phyloP scores from a whole-genome alignment of 768 basidiomycete genomes.

The Phaffia tasmanica region DNA sequence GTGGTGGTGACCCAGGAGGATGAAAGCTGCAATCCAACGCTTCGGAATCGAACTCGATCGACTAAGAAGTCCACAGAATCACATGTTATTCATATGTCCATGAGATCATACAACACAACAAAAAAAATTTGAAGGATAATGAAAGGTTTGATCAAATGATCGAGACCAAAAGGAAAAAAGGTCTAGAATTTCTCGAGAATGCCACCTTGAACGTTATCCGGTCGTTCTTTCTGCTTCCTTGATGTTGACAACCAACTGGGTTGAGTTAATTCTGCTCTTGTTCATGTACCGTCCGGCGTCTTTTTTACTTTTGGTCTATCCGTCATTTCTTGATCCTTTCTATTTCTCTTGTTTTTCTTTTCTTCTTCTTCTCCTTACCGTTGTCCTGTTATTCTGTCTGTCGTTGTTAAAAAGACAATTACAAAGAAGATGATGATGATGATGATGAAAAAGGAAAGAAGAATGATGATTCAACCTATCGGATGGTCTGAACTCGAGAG shows the following conservation, averaged over 20 bases:
- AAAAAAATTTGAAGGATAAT: background rate
- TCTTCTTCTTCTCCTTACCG: background rate
- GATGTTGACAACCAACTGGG: background rate
- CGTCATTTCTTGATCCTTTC: no score
- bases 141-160: background rate
- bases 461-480: no score
- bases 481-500: no score
- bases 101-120: background rate
- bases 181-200: slow-evolving; percentile 10
- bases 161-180: slow-evolving; percentile 5
- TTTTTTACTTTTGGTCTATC: no score
- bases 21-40: no score
- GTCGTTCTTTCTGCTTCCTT: background rate
- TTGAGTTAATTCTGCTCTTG: background rate
- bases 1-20: no score
- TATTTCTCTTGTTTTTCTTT: background rate
- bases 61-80: background rate
- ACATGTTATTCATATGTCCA: background rate
- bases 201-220: background rate
- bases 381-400: background rate
- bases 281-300: background rate
- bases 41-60: background rate
- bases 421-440: no score
- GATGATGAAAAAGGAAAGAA: no score
- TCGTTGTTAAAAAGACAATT: no score